Base-by-base conservation (phyloP, 352 stramenopile genomes). In the Phytophthora ramorum region DNA sequence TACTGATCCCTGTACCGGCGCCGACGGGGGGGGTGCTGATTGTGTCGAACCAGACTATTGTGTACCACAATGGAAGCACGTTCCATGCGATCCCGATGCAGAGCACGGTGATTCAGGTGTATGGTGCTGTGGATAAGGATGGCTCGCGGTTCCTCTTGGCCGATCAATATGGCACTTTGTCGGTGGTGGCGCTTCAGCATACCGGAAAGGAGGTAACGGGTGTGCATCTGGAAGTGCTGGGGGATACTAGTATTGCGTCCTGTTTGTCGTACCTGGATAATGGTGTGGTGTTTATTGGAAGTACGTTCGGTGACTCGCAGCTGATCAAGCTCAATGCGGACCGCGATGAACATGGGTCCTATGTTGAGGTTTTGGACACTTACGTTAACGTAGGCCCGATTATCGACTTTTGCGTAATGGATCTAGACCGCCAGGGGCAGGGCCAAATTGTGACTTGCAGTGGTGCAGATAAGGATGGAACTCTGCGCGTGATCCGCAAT, bases 351-450 rank as follows among this genome's bases (percentile, higher is more conserved):
- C 67, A 82, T n/a, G 85, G 71, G 56, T 97, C 66, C 7, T 98
- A 98, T 72, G 66, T 99, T 22, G 85, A 97, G 58, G 87, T 99
- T 0, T 73, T 99, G 47, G 97, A 99, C 74, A 97, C 96, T 55
- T 99, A 99, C 62, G 91, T 93, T 14, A 99, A 99, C 66, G 84
- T 99, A 49, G 97, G 97, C 5, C 98, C 98, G 7, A 99, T 99
- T 80, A 92, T 99, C 13, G 98, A 99, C 71, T 99, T 99, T 79
- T 98, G 96, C 74, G 85, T 99, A 17, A 97, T 98, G 69, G 95
- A 98, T 57, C 83, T 98, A 16, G 95, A 98, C 59, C 86, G 93
- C 3, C 93, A 98, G 59, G 87, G 89, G 7, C 97, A 99, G 71
- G 94, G 91, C 2, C 92, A 99, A 75, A 96, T 99, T 40, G 97